Evolutionary conservation across 768 basidiomycete genomes (phyloP), one percentile per base, ranked within the genome.

Genomic region (Boletellus ananiceps): DNA sequence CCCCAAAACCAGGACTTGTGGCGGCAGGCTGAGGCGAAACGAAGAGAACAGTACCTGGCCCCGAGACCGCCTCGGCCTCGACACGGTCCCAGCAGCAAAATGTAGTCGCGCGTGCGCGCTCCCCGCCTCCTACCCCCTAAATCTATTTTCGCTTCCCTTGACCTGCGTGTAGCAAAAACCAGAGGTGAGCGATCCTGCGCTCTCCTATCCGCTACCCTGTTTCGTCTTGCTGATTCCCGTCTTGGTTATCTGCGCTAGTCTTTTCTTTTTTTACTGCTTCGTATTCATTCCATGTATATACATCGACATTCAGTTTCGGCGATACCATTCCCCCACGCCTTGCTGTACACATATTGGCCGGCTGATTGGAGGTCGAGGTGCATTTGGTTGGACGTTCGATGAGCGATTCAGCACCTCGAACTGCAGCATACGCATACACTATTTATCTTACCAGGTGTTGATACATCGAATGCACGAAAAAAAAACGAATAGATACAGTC

Each of bases 1-100:
- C 50, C 63, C 13, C 79, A 84, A 65, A 79, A 69, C 55, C 76
- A 83, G 62, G 75, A 78, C 46, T 71, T 67, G 54, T 88, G 85
- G 86, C 69, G 73, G 49, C 74, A 79, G 45, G 77, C 75, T 48
- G 77, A 78, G 51, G 73, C 76, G 47, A 76, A 73, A 54, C 64
- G 68, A 41, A 73, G 57, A 60, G 65, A 73, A 58, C 71, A 74
- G 44, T 86, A 79, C 60, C 62, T 55, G 19, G 55, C 68, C 16
- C 58, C 74, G 35, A 62, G 69, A 46, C 69, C 72, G 4, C 69
- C 67, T 25, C 59, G 57, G 31, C 58, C 61, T 51, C 64, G 64
- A 61, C 68, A 63, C 37, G 64, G 68, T 51, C 60, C 69, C 49
- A 74, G 71, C 60, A 68, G 77, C 56, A 83, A 83, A 70, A 75